phyloP scores from a whole-genome alignment of 805 yeast genomes.

The Candida stauntonica region DNA sequence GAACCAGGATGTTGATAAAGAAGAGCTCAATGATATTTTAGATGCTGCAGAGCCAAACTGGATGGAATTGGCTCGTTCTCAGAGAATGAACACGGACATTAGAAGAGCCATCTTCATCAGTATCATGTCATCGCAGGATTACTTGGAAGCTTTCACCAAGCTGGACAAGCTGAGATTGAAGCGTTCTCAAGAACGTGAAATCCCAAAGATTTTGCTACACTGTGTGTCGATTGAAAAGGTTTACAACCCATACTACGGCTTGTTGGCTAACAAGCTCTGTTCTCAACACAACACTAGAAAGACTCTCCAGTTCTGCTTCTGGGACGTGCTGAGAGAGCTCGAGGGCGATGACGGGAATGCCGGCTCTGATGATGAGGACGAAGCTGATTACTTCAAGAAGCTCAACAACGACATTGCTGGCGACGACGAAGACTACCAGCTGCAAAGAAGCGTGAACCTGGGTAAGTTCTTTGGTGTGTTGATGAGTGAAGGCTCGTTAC shows the following conservation, averaged over 20 bases:
- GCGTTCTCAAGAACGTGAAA: slow-evolving; percentile 77
- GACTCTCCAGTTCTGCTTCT: slow-evolving; percentile 80
- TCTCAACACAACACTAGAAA: slow-evolving; percentile 71
- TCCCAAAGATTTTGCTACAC: slow-evolving; percentile 79
- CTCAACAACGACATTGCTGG: slow-evolving; percentile 31
- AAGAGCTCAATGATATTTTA: slow-evolving; percentile 18
- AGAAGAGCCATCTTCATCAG: slow-evolving; percentile 92
- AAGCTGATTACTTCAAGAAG: slow-evolving; percentile 26
- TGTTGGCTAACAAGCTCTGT: slow-evolving; percentile 73
- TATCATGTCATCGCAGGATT: slow-evolving; percentile 93
- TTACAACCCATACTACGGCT: slow-evolving; percentile 87
- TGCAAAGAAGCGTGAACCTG: slow-evolving; percentile 60
- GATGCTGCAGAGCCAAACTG: slow-evolving; percentile 59
- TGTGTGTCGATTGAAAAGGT: slow-evolving; percentile 80
- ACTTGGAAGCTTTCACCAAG: slow-evolving; percentile 78
- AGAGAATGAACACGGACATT: slow-evolving; percentile 93
- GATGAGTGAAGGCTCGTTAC: slow-evolving; percentile 67
- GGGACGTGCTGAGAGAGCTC: slow-evolving; percentile 78
- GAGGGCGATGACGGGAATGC: slow-evolving; percentile 49
- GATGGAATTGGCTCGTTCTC: slow-evolving; percentile 78
- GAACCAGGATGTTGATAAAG: slow-evolving; percentile 19
- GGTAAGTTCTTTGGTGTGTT: slow-evolving; percentile 80
- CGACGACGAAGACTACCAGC: slow-evolving; percentile 48
- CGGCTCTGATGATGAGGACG: slow-evolving; percentile 26
- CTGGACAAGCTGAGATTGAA: slow-evolving; percentile 76